Percentiles rank a stretch among this genome's conserved stretches.
Evolutionary conservation across 805 yeast species (phyloP).

Genomic region (Kluyveromyces dobzhanskii): DNA sequence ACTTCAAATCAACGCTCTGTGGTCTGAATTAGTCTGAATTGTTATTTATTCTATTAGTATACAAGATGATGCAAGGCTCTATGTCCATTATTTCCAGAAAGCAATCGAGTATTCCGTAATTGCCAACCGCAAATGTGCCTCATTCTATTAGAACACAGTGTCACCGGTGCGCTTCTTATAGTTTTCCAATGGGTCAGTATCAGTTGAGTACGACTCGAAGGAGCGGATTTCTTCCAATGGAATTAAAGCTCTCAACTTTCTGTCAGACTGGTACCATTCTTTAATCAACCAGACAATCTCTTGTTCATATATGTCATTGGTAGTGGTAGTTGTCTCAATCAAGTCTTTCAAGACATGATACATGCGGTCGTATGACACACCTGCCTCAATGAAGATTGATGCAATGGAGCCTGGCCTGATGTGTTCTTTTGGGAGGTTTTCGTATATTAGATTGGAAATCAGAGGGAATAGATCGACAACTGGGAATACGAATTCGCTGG

Average conservation of each 20-base stretch:
- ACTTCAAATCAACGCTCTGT: no score
- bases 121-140: no score
- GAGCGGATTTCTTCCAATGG: slow-evolving; percentile 37
- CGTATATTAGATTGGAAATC: slow-evolving; percentile 48
- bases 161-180: slow-evolving; percentile 36
- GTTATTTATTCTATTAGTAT: no score
- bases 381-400: slow-evolving; percentile 55
- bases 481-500: slow-evolving; percentile 76
- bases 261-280: slow-evolving; percentile 59
- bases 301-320: slow-evolving; percentile 38
- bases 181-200: slow-evolving; percentile 49
- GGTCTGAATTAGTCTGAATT: no score
- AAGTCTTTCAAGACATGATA: slow-evolving; percentile 57
- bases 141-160: slow-evolving; percentile 12
- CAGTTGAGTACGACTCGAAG: slow-evolving; percentile 40
- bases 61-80: no score
- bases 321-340: slow-evolving; percentile 52
- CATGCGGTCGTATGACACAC: slow-evolving; percentile 54
- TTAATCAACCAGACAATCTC: slow-evolving; percentile 61
- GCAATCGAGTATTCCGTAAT: no score
- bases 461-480: slow-evolving; percentile 60
- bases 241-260: slow-evolving; percentile 51
- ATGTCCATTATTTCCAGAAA: no score
- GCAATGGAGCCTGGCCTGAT: slow-evolving; percentile 43
- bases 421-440: slow-evolving; percentile 33